Base-by-base conservation (phyloP, 2,329 filamentous ascomycete species). In the Fusarium austroafricanum region DNA sequence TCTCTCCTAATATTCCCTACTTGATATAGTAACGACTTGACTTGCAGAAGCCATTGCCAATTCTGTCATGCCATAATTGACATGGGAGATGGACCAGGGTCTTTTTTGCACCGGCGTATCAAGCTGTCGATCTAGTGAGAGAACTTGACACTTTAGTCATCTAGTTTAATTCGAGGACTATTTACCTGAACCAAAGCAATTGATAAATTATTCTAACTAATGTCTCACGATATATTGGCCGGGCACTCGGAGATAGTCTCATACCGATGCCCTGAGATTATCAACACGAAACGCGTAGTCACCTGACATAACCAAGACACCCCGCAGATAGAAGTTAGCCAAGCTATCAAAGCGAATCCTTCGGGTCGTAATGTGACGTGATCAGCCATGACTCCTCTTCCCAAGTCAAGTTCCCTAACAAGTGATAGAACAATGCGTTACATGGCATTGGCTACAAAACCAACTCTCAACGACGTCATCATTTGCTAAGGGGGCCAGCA, bases 391-490 rank as follows among this genome's bases (percentile, higher is more conserved):
- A 26, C 26, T 26, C 26, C 26, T 8, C 35, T 26, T 5, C 17
- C n/a, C 29, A 12, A 26, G 9, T 26, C n/a, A 40, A 12, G 26
- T 15, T 12, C 18, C 10, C 44, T 10, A 10, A 17, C 26, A 6
- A 9, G 28, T 21, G 29, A 12, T n/a, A 35, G 10, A 44, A 53
- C n/a, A 45, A 55, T 44, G 40, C 28, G 17, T 37, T 33, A 29
- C 40, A 29, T 42, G 18, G 20, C 5, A 62, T 61, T 58, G 39
- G 39, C 20, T 37, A 17, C 42, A 44, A 21, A 18, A 31, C 6
- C 18, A 38, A 39, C n/a, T 14, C n/a, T 47, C 28, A 57, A 29
- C 49, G 33, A 68, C 59, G 65, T 65, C 65, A 68, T 68, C 20
- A 28, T 18, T 5, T 9, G n/a, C 10, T 31, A 46, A 14, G 29